Evolutionary conservation across 306 rosid genomes (phyloP).

Genomic region (Sesbania bispinosa): DNA sequence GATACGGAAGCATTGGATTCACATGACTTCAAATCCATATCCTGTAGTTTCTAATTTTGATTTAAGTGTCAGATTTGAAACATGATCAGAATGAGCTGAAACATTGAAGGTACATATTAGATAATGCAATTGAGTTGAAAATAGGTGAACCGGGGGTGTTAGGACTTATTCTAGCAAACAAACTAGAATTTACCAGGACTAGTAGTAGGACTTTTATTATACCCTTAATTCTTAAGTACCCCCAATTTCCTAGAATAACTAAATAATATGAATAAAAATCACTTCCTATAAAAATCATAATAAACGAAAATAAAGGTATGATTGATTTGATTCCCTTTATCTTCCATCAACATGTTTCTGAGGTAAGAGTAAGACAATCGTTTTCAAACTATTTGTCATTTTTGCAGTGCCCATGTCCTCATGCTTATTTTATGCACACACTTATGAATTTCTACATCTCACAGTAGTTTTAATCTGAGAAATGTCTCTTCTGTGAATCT

Average conservation of each 20-base stretch:
- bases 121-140: background rate
- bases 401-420: background rate
- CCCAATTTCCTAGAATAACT: background rate
- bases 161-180: no score
- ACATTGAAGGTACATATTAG: background rate
- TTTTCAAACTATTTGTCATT: background rate
- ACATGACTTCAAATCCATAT: background rate
- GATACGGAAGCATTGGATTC: background rate
- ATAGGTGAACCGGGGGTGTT: no score
- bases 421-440: background rate
- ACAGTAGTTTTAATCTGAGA: background rate
- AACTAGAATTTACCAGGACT: no score
- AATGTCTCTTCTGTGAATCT: background rate
- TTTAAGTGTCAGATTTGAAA: conserved; percentile 2
- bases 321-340: background rate
- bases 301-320: background rate
- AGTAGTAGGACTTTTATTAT: no score
- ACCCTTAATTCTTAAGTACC: no score
- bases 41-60: background rate
- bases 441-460: background rate
- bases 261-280: background rate
- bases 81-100: background rate
- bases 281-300: background rate
- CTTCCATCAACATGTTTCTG: background rate
- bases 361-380: background rate